Percentiles rank a stretch among this genome's conserved stretches.
phyloP scores from a whole-genome alignment of 768 basidiomycete genomes.

The Lactarius hengduanensis region DNA sequence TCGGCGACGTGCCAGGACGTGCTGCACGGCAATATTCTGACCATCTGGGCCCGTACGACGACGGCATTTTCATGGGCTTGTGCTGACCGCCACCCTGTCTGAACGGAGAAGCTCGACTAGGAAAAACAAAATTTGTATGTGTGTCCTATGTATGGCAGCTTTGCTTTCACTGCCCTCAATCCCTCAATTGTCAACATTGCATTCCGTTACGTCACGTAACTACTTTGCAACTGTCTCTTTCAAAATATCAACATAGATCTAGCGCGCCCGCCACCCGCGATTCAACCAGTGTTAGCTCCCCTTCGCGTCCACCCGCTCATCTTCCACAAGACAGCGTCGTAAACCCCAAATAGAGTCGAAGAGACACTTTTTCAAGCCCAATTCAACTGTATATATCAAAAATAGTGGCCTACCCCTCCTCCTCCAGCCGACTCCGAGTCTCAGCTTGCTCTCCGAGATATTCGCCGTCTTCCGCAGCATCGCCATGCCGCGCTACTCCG shows the following conservation, averaged over 20 bases:
- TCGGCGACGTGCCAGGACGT: slow-evolving; percentile 15
- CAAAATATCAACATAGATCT: slow-evolving; percentile 2
- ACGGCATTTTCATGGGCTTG: slow-evolving; percentile 19
- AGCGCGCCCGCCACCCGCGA: not conserved
- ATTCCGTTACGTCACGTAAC: not conserved
- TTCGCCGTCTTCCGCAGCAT: too few relatives aligned
- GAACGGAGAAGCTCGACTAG: too few relatives aligned
- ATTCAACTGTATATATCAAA: too few relatives aligned
- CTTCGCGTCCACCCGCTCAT: slow-evolving; percentile 11
- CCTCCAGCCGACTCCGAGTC: too few relatives aligned
- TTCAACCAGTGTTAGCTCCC: slow-evolving; percentile 14
- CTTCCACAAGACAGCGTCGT: too few relatives aligned
- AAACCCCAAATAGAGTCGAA: too few relatives aligned
- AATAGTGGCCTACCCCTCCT: too few relatives aligned
- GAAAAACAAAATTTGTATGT: too few relatives aligned
- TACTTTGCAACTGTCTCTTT: not conserved
- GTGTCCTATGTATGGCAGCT: not conserved
- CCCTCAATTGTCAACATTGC: not conserved
- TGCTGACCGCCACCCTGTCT: not conserved
- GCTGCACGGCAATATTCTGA: slow-evolving; percentile 2
- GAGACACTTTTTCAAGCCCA: too few relatives aligned
- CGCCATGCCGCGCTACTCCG: too few relatives aligned
- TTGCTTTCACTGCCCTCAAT: not conserved
- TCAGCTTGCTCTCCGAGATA: too few relatives aligned
- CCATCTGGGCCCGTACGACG: slow-evolving; percentile 25